Conservation (phyloP, 2,329 filamentous ascomycete genomes). For the Colletotrichum australisinense region DNA sequence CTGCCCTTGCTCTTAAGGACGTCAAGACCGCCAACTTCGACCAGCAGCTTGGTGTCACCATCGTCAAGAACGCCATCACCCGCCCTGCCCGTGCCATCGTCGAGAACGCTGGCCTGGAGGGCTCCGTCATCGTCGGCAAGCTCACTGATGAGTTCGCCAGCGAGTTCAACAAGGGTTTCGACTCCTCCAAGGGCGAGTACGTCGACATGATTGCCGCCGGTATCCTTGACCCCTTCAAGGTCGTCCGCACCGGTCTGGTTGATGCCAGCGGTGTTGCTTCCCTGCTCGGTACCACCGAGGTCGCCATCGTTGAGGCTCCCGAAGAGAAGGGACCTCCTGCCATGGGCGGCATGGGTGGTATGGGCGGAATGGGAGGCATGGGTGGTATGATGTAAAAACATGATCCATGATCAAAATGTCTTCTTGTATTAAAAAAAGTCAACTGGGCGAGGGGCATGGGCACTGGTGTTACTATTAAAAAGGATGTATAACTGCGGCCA, state of each 20-base stretch:
- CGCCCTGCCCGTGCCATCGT: constrained; percentile 94
- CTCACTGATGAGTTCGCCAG: constrained; percentile 90
- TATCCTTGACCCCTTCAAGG: constrained; percentile 99
- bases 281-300: constrained; percentile 96
- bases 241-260: constrained; percentile 94
- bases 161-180: constrained; percentile 99
- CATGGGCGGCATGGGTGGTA: constrained; percentile 77
- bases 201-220: constrained; percentile 97
- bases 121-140: constrained; percentile 97
- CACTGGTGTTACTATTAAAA: constrained; percentile 58
- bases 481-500: constrained; percentile 50
- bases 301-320: constrained; percentile 94
- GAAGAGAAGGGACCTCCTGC: constrained; percentile 81
- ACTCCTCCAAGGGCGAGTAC: constrained; percentile 97
- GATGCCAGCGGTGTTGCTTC: constrained; percentile 97
- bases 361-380: constrained; percentile 72
- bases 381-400: constrained; percentile 71
- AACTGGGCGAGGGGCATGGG: constrained; percentile 57
- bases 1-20: constrained; percentile 84
- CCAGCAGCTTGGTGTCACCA: constrained; percentile 97
- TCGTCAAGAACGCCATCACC: constrained; percentile 98
- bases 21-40: constrained; percentile 97
- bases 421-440: constrained; percentile 41
- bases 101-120: constrained; percentile 97
- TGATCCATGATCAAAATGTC: constrained; percentile 35